A percentile compares a stretch with the other conserved stretches of the same genome.
Conservation (phyloP, 768 basidiomycete species). For the Suillus brevipes region DNA sequence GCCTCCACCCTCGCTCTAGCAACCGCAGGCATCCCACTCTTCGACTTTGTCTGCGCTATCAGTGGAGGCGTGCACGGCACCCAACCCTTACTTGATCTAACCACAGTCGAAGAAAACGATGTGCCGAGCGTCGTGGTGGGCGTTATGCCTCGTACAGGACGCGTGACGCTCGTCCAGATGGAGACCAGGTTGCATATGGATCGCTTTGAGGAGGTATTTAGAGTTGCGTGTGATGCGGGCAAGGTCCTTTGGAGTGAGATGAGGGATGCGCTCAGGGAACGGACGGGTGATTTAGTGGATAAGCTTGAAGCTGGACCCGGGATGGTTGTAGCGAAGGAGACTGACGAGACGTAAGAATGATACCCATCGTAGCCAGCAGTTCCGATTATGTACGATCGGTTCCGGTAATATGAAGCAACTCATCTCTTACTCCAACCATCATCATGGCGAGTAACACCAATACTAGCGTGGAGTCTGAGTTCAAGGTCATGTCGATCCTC, state of each 20-base stretch:
- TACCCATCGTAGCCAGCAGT: too few species aligned
- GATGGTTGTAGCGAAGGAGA: constrained; percentile 31
- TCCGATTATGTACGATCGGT: too few species aligned
- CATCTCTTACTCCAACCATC: background rate
- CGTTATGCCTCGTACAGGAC: constrained; percentile 82
- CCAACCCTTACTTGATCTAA: constrained; percentile 83
- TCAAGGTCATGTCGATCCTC: constrained; percentile 54
- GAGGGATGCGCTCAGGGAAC: constrained; percentile 63
- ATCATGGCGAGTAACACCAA: background rate
- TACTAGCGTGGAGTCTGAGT: constrained; percentile 14
- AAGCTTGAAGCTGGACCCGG: constrained; percentile 56
- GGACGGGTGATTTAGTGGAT: constrained; percentile 62
- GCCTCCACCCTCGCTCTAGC: constrained; percentile 91
- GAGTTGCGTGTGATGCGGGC: constrained; percentile 74
- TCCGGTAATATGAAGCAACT: background rate
- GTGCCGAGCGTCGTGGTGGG: constrained; percentile 88
- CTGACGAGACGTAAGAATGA: constrained; percentile 13
- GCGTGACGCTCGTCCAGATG: constrained; percentile 86
- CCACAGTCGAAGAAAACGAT: constrained; percentile 86
- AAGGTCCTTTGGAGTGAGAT: constrained; percentile 82
- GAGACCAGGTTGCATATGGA: constrained; percentile 94
- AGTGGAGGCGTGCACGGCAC: constrained; percentile 85
- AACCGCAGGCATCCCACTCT: constrained; percentile 85
- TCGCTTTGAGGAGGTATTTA: constrained; percentile 87
- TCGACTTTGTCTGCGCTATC: constrained; percentile 90